phyloP scores from a whole-genome alignment of 208 protist genomes.

The Leishmania tarentolae region DNA sequence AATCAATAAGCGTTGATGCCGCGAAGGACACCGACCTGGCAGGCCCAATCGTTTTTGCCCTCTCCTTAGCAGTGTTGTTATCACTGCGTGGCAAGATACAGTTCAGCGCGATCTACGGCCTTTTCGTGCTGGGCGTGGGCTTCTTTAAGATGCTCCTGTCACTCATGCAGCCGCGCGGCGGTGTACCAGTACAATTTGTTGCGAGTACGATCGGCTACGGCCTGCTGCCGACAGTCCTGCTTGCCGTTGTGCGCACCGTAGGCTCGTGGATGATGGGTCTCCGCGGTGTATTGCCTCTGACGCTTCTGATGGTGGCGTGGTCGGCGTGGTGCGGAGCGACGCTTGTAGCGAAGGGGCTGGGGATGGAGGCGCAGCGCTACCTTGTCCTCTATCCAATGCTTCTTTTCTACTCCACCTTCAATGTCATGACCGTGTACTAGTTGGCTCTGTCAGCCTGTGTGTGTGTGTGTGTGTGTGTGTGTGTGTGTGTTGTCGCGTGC shows the following conservation, averaged over 20 bases:
- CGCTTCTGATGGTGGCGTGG: constrained; percentile 68
- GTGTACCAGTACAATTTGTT: constrained; percentile 68
- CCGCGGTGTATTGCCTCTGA: constrained; percentile 37
- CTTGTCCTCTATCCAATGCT: constrained; percentile 80
- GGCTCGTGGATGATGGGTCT: constrained; percentile 44
- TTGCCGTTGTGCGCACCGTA: constrained; percentile 52
- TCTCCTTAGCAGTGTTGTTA: constrained; percentile 68
- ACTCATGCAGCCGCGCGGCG: constrained; percentile 57
- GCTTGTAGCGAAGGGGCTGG: constrained; percentile 62
- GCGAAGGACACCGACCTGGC: constrained; percentile 74
- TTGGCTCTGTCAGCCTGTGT: neutral
- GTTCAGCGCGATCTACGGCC: constrained; percentile 86
- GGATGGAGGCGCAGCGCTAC: constrained; percentile 69
- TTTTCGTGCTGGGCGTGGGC: constrained; percentile 66
- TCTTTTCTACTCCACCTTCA: constrained; percentile 87
- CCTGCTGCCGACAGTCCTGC: constrained; percentile 74
- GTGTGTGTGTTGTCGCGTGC: neutral
- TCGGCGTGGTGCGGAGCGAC: constrained; percentile 80
- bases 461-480: neutral
- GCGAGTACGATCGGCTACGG: constrained; percentile 79
- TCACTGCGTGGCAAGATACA: constrained; percentile 78
- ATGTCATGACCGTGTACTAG: constrained; percentile 76
- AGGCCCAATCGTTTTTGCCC: constrained; percentile 73
- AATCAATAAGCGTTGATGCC: constrained; percentile 25
- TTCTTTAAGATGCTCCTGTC: constrained; percentile 78